Conservation (phyloP, 2,329 filamentous ascomycete species). For the Penicillium sp. region DNA sequence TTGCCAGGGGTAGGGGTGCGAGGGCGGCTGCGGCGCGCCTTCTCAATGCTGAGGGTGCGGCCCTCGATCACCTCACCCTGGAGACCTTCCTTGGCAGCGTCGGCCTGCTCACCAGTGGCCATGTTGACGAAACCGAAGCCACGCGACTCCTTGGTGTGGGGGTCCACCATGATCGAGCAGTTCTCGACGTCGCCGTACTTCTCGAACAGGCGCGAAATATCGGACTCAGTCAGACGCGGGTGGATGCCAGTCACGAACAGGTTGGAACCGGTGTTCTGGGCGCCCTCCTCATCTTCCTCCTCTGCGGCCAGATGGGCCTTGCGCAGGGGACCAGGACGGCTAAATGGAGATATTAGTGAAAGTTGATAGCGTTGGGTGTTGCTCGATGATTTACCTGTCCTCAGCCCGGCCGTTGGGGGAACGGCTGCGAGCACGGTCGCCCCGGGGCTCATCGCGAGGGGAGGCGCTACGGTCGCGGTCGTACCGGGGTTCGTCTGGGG, state of each 20-base stretch:
- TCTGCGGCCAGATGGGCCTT: constrained; percentile 17
- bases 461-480: constrained; percentile 68
- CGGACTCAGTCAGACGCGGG: constrained; percentile 82
- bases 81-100: constrained; percentile 93
- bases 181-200: constrained; percentile 99
- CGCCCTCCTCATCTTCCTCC: constrained; percentile 68
- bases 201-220: constrained; percentile 93
- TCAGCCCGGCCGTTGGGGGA: constrained; percentile 62
- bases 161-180: constrained; percentile 99
- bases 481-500: constrained; percentile 62
- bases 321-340: constrained; percentile 9
- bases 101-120: constrained; percentile 90
- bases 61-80: constrained; percentile 96
- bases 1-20: constrained; percentile 97
- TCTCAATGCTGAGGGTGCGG: constrained; percentile 96
- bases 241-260: constrained; percentile 99
- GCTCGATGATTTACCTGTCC: constrained; percentile 47
- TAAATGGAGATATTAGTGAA: not conserved
- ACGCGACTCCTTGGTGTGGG: constrained; percentile 96
- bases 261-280: constrained; percentile 92
- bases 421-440: constrained; percentile 63
- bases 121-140: constrained; percentile 99
- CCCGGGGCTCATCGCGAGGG: constrained; percentile 58
- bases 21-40: constrained; percentile 91
- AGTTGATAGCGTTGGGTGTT: not conserved